Evolutionary conservation across 257 asterid species (phyloP).

Genomic region (Gentiana dahurica): DNA sequence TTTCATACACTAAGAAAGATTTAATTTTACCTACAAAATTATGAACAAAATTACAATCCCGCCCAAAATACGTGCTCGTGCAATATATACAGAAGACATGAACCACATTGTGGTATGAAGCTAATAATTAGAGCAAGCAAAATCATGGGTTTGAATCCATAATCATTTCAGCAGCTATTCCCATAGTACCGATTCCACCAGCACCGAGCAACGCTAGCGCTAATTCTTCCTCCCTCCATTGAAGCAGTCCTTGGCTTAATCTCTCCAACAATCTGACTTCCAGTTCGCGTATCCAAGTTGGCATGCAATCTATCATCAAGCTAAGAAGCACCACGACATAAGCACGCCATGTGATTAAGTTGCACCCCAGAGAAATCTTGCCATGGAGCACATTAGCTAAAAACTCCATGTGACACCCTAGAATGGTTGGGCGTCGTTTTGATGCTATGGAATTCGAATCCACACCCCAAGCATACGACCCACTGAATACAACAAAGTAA

Average conservation of each 20-base stretch:
- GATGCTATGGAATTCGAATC: slow-evolving; percentile 58
- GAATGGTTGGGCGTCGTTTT: slow-evolving; percentile 53
- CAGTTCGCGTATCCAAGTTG: slow-evolving; percentile 67
- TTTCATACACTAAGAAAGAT: neutral
- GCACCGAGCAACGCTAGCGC: slow-evolving; percentile 69
- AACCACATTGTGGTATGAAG: too few relatives aligned
- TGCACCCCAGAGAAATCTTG: slow-evolving; percentile 70
- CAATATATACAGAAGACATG: too few relatives aligned
- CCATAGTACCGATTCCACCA: slow-evolving; percentile 78
- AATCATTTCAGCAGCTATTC: slow-evolving; percentile 70
- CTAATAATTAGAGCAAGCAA: neutral
- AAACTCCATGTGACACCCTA: slow-evolving; percentile 69
- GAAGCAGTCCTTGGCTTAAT: slow-evolving; percentile 58
- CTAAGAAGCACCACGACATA: slow-evolving; percentile 67
- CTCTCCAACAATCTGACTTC: slow-evolving; percentile 47
- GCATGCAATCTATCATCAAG: slow-evolving; percentile 59
- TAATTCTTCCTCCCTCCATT: slow-evolving; percentile 70
- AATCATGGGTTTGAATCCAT: slow-evolving; percentile 30
- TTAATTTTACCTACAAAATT: slow-evolving; percentile 31
- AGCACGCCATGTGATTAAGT: slow-evolving; percentile 85
- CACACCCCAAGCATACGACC: slow-evolving; percentile 72
- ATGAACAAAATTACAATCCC: slow-evolving; percentile 4
- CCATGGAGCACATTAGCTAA: slow-evolving; percentile 68
- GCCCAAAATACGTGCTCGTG: too few relatives aligned
- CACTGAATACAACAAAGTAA: slow-evolving; percentile 53